Percentiles rank a stretch among this genome's conserved stretches.
These are phyloP conservation scores for Fraxinus dipetala DNA, from an alignment of 305 asterid genomes.

Conservation along the genomic window DNA sequence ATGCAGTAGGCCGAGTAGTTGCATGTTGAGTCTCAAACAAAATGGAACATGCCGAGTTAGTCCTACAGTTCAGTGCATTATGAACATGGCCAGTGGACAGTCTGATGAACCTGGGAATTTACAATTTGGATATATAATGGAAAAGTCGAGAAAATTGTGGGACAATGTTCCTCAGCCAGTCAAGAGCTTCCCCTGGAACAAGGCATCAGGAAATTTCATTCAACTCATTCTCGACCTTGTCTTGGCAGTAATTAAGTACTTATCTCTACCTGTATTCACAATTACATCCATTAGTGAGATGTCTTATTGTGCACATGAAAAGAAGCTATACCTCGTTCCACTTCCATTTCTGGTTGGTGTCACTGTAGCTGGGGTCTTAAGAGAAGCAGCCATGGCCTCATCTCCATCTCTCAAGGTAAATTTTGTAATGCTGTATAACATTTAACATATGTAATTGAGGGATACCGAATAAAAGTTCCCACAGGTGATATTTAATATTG, in stretches of 20 bases:
- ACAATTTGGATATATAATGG: constrained; percentile 32
- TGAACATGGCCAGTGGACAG: constrained; percentile 62
- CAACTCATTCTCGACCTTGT: constrained; percentile 66
- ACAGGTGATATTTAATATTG: neutral
- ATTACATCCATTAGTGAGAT: constrained; percentile 71
- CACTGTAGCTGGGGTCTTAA: constrained; percentile 61
- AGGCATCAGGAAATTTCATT: constrained; percentile 58
- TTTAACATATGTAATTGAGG: neutral
- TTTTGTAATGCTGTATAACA: neutral
- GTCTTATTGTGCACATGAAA: constrained; percentile 95
- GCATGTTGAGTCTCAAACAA: constrained; percentile 37
- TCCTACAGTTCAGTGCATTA: constrained; percentile 39
- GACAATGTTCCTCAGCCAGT: constrained; percentile 67
- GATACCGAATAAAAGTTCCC: neutral
- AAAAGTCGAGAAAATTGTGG: constrained; percentile 64
- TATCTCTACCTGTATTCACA: constrained; percentile 58
- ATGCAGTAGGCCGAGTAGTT: constrained; percentile 29
- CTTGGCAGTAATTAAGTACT: constrained; percentile 55
- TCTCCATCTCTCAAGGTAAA: constrained; percentile 73
- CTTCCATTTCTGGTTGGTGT: constrained; percentile 68
- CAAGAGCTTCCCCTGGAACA: constrained; percentile 83
- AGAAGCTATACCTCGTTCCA: constrained; percentile 60
- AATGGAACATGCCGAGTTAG: constrained; percentile 25
- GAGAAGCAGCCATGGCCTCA: constrained; percentile 59
- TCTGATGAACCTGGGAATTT: constrained; percentile 50